phyloP scores from a whole-genome alignment of 306 rosid species.

The Argentina anserina region DNA sequence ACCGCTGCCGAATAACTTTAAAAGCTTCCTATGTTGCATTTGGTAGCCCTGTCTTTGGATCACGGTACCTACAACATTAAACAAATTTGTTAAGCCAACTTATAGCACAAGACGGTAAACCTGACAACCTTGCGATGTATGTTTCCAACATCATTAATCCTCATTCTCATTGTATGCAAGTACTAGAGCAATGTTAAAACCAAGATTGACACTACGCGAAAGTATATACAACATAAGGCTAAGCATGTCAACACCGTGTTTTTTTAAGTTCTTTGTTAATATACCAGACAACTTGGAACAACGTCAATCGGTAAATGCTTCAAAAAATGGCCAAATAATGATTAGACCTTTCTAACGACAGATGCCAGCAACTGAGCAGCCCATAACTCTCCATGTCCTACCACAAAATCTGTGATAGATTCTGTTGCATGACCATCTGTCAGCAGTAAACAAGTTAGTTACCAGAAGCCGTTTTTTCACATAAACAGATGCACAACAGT shows the following conservation, averaged over 20 bases:
- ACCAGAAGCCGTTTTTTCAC: background rate
- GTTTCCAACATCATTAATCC: too few species aligned
- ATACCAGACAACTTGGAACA: conserved; percentile 16
- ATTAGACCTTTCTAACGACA: conserved; percentile 68
- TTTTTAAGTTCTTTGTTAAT: too few species aligned
- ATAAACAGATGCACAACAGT: background rate
- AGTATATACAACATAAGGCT: too few species aligned
- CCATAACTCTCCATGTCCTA: conserved; percentile 99
- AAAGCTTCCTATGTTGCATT: conserved; percentile 93
- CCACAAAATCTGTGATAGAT: conserved; percentile 93
- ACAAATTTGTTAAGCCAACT: conserved; percentile 19
- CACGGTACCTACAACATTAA: conserved; percentile 72
- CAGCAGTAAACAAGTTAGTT: conserved; percentile 35
- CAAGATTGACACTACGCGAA: too few species aligned
- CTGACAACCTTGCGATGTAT: too few species aligned
- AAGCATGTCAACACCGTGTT: too few species aligned
- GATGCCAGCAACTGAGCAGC: conserved; percentile 83
- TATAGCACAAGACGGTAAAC: too few species aligned
- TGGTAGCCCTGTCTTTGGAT: conserved; percentile 85
- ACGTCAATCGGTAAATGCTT: conserved; percentile 5
- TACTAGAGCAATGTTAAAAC: too few species aligned
- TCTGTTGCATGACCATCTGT: conserved; percentile 99
- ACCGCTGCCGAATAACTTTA: conserved; percentile 73
- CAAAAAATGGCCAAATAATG: conserved; percentile 13
- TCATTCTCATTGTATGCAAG: too few species aligned